Percentiles rank a stretch among this genome's conserved stretches.
phyloP scores from a whole-genome alignment of 1,284 basidiomycete species.

The Fomitiporia mediterranea region DNA sequence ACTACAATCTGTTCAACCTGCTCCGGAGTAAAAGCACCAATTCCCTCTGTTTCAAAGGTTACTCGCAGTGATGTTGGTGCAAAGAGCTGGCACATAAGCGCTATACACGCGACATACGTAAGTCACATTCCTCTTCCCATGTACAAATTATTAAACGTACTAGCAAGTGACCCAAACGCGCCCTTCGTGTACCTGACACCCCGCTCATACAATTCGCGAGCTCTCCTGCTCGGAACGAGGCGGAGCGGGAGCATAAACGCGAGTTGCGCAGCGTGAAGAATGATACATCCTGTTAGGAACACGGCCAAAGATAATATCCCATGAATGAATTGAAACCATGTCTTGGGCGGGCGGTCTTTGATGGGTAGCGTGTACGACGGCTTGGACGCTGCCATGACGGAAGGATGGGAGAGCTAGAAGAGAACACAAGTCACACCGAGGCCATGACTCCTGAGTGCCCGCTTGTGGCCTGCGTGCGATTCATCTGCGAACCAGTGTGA shows the following conservation, averaged over 20 bases:
- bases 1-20: slow-evolving; percentile 55
- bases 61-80: slow-evolving; percentile 74
- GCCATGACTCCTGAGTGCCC: not conserved
- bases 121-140: not conserved
- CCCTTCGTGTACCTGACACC: slow-evolving; percentile 80
- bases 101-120: slow-evolving; percentile 34
- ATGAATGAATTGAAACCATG: slow-evolving; percentile 50
- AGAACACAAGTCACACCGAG: not conserved
- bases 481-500: no score
- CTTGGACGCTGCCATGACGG: not conserved
- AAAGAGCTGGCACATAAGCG: slow-evolving; percentile 77
- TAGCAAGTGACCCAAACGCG: slow-evolving; percentile 67
- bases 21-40: slow-evolving; percentile 53
- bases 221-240: slow-evolving; percentile 47
- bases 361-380: slow-evolving; percentile 49
- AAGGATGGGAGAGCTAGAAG: not conserved
- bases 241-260: slow-evolving; percentile 61
- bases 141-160: slow-evolving; percentile 41
- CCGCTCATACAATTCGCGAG: slow-evolving; percentile 52
- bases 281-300: slow-evolving; percentile 65
- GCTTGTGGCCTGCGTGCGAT: not conserved
- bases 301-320: slow-evolving; percentile 53
- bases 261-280: slow-evolving; percentile 69
- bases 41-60: slow-evolving; percentile 68
- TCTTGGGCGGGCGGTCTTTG: slow-evolving; percentile 46